Base-by-base conservation (phyloP, 2,329 filamentous ascomycete genomes). In the Lasiodiplodia hormozganensis region DNA sequence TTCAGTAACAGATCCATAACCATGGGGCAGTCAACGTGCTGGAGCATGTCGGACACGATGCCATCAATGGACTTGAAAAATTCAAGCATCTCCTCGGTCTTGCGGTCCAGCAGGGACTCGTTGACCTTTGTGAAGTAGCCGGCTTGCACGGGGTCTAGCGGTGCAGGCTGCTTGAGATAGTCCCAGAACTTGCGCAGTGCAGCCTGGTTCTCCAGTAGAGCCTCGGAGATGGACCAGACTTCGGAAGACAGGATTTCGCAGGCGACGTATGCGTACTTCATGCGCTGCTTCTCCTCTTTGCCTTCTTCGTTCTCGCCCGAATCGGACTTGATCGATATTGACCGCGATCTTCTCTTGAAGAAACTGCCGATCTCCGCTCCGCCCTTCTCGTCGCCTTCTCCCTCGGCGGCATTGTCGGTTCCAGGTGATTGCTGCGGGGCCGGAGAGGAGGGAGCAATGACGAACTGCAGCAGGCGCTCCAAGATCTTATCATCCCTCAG, bases 71-170 rank as follows among this genome's bases (percentile, higher is more conserved):
- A 90, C 78, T 94, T 96, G 80, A 99, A 89, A 70, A 99, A 89
- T 21, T 90, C 89, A 72, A 98, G 85, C 95, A 98, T 99, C 72
- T 97, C 95, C 76, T 96, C 93, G 6, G 96, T 97, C 86, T 98
- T 98, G 82, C 96, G 96, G 79, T 98, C 96, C 68, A 99, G 91
- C 23, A 99, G 83, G n/a, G 93, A 92, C 82, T 99, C 96, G 80
- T 98, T 98, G 76, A 99, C 94, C 78, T 98, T 99, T 67, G 95
- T 97, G 78, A 99, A 99, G 79, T 99, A 99, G 76, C 94, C 94
- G 21, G 96, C 95, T 81, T 98, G 95, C 6, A 97, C 86, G 47
- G 95, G 92, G 78, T 98, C 95, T 67, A 99, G 87, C 2, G 95
- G 93, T 12, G 93, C 87, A n/a, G 92, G 88, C 67, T 90, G 88